Conservation (phyloP, 108 stramenopile genomes). For the Fragilaria crotonensis region DNA sequence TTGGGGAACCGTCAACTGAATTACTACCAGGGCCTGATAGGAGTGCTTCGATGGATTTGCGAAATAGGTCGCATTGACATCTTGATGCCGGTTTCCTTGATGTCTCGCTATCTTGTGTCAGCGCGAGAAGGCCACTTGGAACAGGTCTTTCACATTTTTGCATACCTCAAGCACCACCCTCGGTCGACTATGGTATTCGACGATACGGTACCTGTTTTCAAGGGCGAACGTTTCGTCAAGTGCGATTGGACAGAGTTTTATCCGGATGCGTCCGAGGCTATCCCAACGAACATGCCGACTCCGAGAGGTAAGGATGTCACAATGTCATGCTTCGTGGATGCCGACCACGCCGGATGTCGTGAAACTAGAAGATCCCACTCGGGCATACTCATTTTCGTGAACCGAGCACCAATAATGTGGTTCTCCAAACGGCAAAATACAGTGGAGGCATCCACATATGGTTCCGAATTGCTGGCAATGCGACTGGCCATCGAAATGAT, state of each 20-base stretch:
- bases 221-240: too few species aligned
- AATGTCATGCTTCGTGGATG: too few species aligned
- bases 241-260: too few species aligned
- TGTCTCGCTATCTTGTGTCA: conserved; percentile 16
- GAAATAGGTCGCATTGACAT: conserved; percentile 26
- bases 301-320: too few species aligned
- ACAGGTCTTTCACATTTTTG: too few species aligned
- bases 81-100: conserved; percentile 11
- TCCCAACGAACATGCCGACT: too few species aligned
- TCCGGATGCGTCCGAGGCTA: too few species aligned
- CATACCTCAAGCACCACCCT: too few species aligned
- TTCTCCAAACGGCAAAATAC: conserved; percentile 26
- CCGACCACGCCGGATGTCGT: too few species aligned
- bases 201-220: too few species aligned
- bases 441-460: conserved; percentile 41
- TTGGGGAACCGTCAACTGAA: background rate
- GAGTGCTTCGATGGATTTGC: conserved; percentile 28
- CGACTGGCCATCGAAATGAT: conserved; percentile 28
- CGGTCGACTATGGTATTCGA: too few species aligned
- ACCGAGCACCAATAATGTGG: conserved; percentile 25
- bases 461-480: conserved; percentile 49
- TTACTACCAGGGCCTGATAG: conserved; percentile 22
- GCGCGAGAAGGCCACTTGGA: conserved; percentile 30
- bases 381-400: conserved; percentile 39
- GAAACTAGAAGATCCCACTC: conserved; percentile 44